These are phyloP conservation scores for Peniophora sp. DNA, from an alignment of 1,284 basidiomycete species.

Conservation along the genomic window DNA sequence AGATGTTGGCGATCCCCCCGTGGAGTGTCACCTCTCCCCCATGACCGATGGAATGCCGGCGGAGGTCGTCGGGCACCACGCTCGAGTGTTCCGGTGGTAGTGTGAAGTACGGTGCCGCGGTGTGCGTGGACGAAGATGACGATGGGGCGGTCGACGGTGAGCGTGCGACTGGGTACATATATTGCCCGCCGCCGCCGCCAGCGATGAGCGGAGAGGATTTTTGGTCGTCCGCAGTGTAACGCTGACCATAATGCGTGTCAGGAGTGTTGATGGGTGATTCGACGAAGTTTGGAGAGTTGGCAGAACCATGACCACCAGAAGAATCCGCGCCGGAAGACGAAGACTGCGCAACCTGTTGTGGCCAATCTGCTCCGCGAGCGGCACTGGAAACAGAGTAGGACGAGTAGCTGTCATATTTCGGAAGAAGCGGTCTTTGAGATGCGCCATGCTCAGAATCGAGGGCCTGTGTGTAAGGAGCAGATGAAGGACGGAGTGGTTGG, in stretches of 20 bases:
- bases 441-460: slow-evolving; percentile 31
- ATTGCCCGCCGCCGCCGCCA: slow-evolving; percentile 42
- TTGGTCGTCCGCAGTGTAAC: slow-evolving; percentile 53
- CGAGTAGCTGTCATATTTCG: slow-evolving; percentile 48
- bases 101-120: slow-evolving; percentile 54
- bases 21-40: slow-evolving; percentile 54
- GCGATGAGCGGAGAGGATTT: slow-evolving; percentile 44
- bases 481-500: neutral
- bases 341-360: slow-evolving; percentile 32
- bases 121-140: slow-evolving; percentile 41
- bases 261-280: slow-evolving; percentile 49
- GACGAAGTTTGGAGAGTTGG: slow-evolving; percentile 44
- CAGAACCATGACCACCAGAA: slow-evolving; percentile 34
- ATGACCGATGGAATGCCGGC: slow-evolving; percentile 43
- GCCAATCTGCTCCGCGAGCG: slow-evolving; percentile 48
- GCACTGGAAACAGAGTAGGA: slow-evolving; percentile 40
- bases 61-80: slow-evolving; percentile 37
- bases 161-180: slow-evolving; percentile 59
- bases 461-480: slow-evolving; percentile 7
- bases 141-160: slow-evolving; percentile 63
- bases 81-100: neutral
- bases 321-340: slow-evolving; percentile 38
- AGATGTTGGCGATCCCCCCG: slow-evolving; percentile 64
- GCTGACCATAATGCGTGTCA: slow-evolving; percentile 44
- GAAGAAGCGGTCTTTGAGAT: slow-evolving; percentile 18